Conservation (phyloP, 768 basidiomycete species). For the Pleurotus cornucopiae region DNA sequence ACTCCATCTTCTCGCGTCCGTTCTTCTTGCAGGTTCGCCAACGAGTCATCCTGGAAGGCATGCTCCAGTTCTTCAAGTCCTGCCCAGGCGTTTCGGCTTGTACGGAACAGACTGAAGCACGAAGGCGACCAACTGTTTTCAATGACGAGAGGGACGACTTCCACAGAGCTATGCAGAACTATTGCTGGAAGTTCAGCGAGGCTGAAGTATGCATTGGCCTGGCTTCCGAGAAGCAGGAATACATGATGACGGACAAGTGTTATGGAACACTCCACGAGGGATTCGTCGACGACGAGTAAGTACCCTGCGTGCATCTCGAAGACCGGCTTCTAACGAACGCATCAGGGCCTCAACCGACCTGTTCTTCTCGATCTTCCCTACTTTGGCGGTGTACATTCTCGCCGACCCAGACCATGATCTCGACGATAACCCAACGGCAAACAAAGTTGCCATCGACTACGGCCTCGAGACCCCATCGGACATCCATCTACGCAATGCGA, state of each 20-base stretch:
- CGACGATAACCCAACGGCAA: slow-evolving; percentile 12
- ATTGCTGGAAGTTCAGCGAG: slow-evolving; percentile 44
- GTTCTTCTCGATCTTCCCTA: slow-evolving; percentile 54
- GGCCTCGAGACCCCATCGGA: slow-evolving; percentile 50
- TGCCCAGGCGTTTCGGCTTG: neutral
- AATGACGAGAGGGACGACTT: neutral
- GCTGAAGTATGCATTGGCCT: slow-evolving; percentile 54
- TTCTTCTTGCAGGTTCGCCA: slow-evolving; percentile 5
- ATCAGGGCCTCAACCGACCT: slow-evolving; percentile 39
- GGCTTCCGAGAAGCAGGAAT: slow-evolving; percentile 52
- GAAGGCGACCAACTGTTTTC: neutral
- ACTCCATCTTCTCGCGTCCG: slow-evolving; percentile 4
- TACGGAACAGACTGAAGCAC: neutral
- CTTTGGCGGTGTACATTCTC: slow-evolving; percentile 49
- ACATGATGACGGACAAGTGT: slow-evolving; percentile 48
- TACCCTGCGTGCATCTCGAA: neutral
- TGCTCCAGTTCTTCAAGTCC: slow-evolving; percentile 4
- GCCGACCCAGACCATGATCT: slow-evolving; percentile 23
- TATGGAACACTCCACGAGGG: slow-evolving; percentile 51
- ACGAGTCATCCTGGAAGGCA: slow-evolving; percentile 4
- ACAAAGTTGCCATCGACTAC: slow-evolving; percentile 35
- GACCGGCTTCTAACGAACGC: neutral
- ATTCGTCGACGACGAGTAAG: slow-evolving; percentile 38
- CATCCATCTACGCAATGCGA: slow-evolving; percentile 58
- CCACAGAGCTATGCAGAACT: slow-evolving; percentile 28